These are phyloP conservation scores for Phytopythium aichiense DNA, from an alignment of 352 stramenopile species.

Conservation along the genomic window DNA sequence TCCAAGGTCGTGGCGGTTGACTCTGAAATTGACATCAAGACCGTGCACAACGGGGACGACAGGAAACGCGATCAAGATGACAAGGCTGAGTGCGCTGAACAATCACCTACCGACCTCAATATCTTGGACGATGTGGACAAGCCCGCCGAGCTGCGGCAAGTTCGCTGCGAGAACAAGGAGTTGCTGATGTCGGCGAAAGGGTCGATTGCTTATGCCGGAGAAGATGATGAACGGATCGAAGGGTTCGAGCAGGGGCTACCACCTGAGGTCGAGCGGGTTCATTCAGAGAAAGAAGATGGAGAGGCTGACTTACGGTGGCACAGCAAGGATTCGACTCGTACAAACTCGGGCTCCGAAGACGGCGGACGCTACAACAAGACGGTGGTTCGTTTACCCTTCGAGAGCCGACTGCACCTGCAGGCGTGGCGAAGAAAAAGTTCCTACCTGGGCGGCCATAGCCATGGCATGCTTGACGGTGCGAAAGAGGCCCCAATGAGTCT, in stretches of 20 bases:
- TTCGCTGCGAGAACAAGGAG: background rate
- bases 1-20: slow-evolving; percentile 20
- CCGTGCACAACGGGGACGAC: background rate
- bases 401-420: background rate
- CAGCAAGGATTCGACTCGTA: slow-evolving; percentile 19
- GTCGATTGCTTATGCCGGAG: background rate
- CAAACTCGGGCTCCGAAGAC: slow-evolving; percentile 24
- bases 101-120: background rate
- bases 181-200: background rate
- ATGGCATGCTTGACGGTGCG: slow-evolving; percentile 10
- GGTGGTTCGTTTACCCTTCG: background rate
- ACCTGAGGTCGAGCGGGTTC: background rate
- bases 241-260: background rate
- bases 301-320: background rate
- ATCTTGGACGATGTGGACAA: background rate
- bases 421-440: background rate
- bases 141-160: background rate
- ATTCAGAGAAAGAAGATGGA: background rate
- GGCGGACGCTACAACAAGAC: slow-evolving; percentile 8
- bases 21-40: slow-evolving; percentile 5
- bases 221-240: background rate
- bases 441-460: slow-evolving; percentile 8
- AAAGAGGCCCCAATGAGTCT: slow-evolving; percentile 36
- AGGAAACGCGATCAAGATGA: background rate
- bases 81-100: too few species aligned